A percentile compares a stretch with the other conserved stretches of the same genome.
Evolutionary conservation across 2,329 filamentous ascomycete species (phyloP).

Genomic region (Parastagonospora nodorum): DNA sequence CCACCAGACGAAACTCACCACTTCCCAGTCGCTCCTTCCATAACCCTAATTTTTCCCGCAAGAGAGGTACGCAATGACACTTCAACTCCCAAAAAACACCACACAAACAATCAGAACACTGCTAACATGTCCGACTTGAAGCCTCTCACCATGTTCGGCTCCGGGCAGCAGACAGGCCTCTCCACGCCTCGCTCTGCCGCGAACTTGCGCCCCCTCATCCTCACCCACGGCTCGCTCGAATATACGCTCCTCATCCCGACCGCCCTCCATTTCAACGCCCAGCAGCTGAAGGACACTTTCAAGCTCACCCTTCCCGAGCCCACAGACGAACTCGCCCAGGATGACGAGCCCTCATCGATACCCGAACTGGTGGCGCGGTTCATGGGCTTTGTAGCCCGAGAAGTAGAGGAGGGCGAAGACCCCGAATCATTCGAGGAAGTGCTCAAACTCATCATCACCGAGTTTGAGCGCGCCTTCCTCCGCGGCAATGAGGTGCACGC

Average conservation of each 20-base stretch:
- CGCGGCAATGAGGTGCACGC: conserved; percentile 96
- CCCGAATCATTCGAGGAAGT: conserved; percentile 91
- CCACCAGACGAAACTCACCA: conserved; percentile 11
- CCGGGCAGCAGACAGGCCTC: conserved; percentile 91
- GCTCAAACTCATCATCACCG: conserved; percentile 87
- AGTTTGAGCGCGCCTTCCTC: conserved; percentile 95
- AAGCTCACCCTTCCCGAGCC: conserved; percentile 81
- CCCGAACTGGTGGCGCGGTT: conserved; percentile 92
- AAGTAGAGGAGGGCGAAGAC: conserved; percentile 92
- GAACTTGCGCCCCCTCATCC: conserved; percentile 86
- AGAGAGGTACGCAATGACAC: neutral
- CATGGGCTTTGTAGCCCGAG: conserved; percentile 83
- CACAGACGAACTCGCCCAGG: conserved; percentile 95
- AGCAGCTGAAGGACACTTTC: conserved; percentile 92
- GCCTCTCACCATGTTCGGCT: conserved; percentile 70
- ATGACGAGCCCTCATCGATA: conserved; percentile 98
- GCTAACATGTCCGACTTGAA: conserved; percentile 5
- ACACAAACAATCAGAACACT: neutral
- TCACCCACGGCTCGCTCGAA: conserved; percentile 93
- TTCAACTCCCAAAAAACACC: neutral
- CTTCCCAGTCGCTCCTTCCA: conserved; percentile 21
- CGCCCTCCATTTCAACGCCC: conserved; percentile 92
- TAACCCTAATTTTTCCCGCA: conserved; percentile 7
- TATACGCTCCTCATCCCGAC: conserved; percentile 95
- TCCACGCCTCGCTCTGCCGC: conserved; percentile 93